These are phyloP conservation scores for Auriculariales sp. DNA, from an alignment of 768 basidiomycete species.

Conservation along the genomic window DNA sequence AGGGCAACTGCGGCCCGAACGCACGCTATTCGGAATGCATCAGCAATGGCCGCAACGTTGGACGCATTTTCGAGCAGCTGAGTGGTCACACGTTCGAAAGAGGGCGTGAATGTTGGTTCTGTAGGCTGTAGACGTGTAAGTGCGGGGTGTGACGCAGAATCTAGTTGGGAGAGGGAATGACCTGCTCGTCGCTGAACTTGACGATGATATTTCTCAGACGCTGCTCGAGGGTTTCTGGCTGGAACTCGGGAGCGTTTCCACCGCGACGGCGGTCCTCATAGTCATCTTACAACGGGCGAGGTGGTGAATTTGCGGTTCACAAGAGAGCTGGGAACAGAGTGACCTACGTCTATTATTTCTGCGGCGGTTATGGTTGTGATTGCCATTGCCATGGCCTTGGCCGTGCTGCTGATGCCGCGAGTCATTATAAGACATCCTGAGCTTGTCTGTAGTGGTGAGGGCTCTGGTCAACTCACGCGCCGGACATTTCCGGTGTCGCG, in stretches of 20 bases:
- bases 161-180: conserved; percentile 17
- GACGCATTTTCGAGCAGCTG: conserved; percentile 47
- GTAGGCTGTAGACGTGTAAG: not conserved
- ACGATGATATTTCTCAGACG: conserved; percentile 52
- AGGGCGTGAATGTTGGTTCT: conserved; percentile 4
- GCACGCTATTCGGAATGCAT: conserved; percentile 63
- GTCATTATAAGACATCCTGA: too few relatives aligned
- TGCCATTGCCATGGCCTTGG: not conserved
- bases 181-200: conserved; percentile 63
- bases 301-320: not conserved
- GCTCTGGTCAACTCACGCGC: too few relatives aligned
- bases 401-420: too few relatives aligned
- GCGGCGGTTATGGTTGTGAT: not conserved
- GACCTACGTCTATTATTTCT: not conserved
- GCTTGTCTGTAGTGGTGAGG: too few relatives aligned
- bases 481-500: too few relatives aligned
- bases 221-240: conserved; percentile 47
- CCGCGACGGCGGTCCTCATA: conserved; percentile 51
- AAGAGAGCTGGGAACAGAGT: not conserved
- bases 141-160: not conserved
- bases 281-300: conserved; percentile 48
- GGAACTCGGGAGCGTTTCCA: conserved; percentile 19
- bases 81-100: conserved; percentile 40
- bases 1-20: conserved; percentile 9
- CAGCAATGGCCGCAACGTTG: conserved; percentile 50